A percentile compares a stretch with the other conserved stretches of the same genome.
phyloP scores from a whole-genome alignment of 306 rosid species.

The Casuarina equisetifolia region DNA sequence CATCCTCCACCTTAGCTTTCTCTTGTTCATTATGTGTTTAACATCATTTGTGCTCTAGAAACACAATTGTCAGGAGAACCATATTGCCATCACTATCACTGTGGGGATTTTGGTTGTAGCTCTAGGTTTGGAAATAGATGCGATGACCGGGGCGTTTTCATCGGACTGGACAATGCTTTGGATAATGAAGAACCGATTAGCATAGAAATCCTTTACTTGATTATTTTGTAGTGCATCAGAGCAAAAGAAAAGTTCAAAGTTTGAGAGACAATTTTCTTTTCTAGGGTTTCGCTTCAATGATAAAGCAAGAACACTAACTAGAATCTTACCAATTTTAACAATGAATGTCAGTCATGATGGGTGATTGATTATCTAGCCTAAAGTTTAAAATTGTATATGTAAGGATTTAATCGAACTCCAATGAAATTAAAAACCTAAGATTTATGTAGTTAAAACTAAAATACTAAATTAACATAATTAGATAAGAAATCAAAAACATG shows the following conservation, averaged over 20 bases:
- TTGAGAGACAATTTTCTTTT: background rate
- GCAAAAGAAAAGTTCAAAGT: background rate
- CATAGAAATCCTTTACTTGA: too few relatives aligned
- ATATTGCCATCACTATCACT: background rate
- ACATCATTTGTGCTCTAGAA: too few relatives aligned
- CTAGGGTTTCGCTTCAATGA: background rate
- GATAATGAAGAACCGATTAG: too few relatives aligned
- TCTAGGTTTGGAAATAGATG: background rate
- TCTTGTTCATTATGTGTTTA: background rate
- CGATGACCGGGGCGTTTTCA: background rate
- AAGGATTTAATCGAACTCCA: background rate
- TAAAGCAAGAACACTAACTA: background rate
- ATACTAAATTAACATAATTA: too few relatives aligned
- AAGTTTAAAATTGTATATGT: background rate
- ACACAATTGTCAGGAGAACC: too few relatives aligned
- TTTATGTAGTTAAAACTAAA: too few relatives aligned
- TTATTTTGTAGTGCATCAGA: background rate
- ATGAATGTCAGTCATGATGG: too few relatives aligned
- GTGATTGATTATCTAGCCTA: background rate
- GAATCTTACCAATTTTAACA: background rate
- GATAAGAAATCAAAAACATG: too few relatives aligned
- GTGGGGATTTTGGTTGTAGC: background rate
- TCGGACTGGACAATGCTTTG: background rate
- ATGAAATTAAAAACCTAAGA: too few relatives aligned
- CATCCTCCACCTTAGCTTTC: background rate